These are phyloP conservation scores for Penicillium simplicissimum DNA, from an alignment of 495 filamentous ascomycete genomes.

Conservation along the genomic window DNA sequence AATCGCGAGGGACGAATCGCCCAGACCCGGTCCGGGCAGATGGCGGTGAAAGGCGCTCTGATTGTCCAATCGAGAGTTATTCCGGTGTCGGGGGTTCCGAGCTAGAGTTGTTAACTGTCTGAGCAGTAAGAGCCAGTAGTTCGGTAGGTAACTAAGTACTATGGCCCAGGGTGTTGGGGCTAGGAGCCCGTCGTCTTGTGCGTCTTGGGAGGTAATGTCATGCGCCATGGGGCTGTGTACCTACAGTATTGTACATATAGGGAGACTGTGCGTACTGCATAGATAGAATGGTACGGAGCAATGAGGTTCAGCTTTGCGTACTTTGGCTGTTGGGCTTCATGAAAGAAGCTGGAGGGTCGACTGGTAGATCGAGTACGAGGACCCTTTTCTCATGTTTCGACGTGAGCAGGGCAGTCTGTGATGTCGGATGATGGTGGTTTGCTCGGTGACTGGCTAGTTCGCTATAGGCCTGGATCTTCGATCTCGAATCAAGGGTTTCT, in stretches of 20 bases:
- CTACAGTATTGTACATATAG: too few species aligned
- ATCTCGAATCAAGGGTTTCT: not conserved
- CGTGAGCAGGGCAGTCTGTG: not conserved
- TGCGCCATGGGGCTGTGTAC: too few species aligned
- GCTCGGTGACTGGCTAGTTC: not conserved
- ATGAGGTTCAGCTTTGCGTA: not conserved
- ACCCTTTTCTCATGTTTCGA: not conserved
- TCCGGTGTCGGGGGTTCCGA: not conserved
- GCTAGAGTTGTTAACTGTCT: too few species aligned
- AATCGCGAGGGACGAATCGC: not conserved
- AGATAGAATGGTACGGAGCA: not conserved
- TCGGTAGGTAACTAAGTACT: too few species aligned
- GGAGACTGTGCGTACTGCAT: not conserved
- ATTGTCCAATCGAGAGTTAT: conserved; percentile 26
- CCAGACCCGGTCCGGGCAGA: not conserved
- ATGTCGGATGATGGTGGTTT: not conserved
- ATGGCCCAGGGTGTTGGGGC: too few species aligned
- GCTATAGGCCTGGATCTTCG: not conserved
- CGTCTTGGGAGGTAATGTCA: too few species aligned
- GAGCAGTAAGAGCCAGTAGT: too few species aligned
- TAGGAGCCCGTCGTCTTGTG: too few species aligned
- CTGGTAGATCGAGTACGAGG: not conserved
- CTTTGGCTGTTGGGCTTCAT: not conserved
- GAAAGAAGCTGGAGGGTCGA: not conserved
- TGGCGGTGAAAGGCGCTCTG: conserved; percentile 29